Percentiles rank a stretch among this genome's conserved stretches.
Evolutionary conservation across 1,284 basidiomycete genomes (phyloP).

Genomic region (Afroboletus lepidellus): DNA sequence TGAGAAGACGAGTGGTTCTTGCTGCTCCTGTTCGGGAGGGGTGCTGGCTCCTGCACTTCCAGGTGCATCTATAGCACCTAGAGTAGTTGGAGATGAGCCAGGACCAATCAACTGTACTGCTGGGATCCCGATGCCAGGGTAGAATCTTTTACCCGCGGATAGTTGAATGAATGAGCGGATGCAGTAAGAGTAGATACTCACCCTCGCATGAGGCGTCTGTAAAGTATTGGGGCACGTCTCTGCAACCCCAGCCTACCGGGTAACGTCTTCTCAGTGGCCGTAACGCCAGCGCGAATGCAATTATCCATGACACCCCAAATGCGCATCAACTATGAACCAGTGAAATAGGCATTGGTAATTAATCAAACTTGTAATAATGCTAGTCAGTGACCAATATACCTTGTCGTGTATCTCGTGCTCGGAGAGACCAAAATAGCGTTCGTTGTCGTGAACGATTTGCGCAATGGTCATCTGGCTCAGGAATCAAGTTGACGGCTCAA

Average conservation of each 20-base stretch:
- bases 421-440: conserved; percentile 74
- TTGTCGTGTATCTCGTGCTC: conserved; percentile 77
- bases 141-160: conserved; percentile 43
- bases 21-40: conserved; percentile 9
- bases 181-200: conserved; percentile 33
- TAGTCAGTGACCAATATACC: conserved; percentile 39
- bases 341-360: background rate
- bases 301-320: conserved; percentile 95
- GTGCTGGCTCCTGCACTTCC: conserved; percentile 23
- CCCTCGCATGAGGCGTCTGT: conserved; percentile 87
- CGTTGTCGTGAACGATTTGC: conserved; percentile 95
- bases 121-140: conserved; percentile 57
- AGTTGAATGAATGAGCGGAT: background rate
- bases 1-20: conserved; percentile 1
- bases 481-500: conserved; percentile 7
- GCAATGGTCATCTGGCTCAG: conserved; percentile 79
- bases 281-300: conserved; percentile 87
- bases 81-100: conserved; percentile 30
- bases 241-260: conserved; percentile 84
- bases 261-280: conserved; percentile 71
- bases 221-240: conserved; percentile 82
- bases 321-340: conserved; percentile 52
- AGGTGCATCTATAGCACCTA: conserved; percentile 42
- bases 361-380: background rate
- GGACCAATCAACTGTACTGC: conserved; percentile 46